Evolutionary conservation across 2,329 filamentous ascomycete genomes (phyloP), one percentile per base, ranked within the genome.

Genomic region (Pseudocercospora musae): DNA sequence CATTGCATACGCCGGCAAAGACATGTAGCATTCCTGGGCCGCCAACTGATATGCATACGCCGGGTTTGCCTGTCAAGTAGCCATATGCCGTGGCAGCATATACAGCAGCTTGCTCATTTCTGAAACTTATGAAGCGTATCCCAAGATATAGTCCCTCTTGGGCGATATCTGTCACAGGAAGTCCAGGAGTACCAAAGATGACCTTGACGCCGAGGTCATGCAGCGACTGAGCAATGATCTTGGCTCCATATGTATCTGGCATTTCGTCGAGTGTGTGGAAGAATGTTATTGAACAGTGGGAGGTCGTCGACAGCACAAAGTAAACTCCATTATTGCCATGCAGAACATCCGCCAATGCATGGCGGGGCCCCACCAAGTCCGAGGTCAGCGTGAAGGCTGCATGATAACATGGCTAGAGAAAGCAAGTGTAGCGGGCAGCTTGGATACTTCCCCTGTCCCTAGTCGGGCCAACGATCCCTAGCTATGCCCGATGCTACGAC

Each of bases 71-170:
- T 2, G 82, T 85, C 67, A 86, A 76, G 66, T 85, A 86, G 13
- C 83, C 84, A 78, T 86, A 85, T 5, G 81, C 81, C 53, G 81
- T 83, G 2, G 84, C 83, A 10, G 84, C 84, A 76, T 86, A 86
- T 65, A 79, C 80, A 31, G 81, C 82, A 10, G 84, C 82, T 71
- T 87, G 84, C 66, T 87, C 84, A 66, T 86, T 86, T 29, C 84
- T 76, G 66, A 85, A 86, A 25, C 79, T 83, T 57, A 86, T 81
- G 72, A 85, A 86, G 29, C 82, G 78, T 64, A 86, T 84, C 0
- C 84, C 84, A 46, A 84, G 73, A 57, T 81, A 80, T 69, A 85
- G 81, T 56, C 80, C 82, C 72, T 84, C 80, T 71, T 86, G 82
- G 21, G 82, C 84, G 42, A 86, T 84, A 59, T 85, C 81, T 27